Percentiles rank a stretch among this genome's conserved stretches.
Evolutionary conservation across 2,329 filamentous ascomycete species (phyloP).

Genomic region (Alternaria novae-zelandiae): DNA sequence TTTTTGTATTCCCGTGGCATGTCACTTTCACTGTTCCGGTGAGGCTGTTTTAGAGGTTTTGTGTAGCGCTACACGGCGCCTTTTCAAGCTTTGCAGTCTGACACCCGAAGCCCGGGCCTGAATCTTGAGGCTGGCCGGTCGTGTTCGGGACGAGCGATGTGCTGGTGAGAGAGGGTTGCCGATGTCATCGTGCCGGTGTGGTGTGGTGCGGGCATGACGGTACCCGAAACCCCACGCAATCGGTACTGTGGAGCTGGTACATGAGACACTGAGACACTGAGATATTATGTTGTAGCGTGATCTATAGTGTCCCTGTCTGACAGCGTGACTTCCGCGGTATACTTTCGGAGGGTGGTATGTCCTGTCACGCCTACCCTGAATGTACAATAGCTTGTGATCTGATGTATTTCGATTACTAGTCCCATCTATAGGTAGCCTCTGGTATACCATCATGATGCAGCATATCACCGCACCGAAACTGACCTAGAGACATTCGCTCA

Average conservation of each 20-base stretch:
- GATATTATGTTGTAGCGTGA: background rate
- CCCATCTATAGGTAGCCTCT: background rate
- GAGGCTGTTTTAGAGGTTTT: constrained; percentile 18
- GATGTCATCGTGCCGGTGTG: background rate
- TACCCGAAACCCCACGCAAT: background rate
- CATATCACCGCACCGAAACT: background rate
- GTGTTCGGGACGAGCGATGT: background rate
- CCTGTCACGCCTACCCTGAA: background rate
- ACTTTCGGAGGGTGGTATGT: background rate
- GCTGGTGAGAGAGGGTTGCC: background rate
- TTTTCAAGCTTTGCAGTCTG: background rate
- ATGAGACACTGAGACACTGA: background rate
- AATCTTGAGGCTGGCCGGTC: background rate
- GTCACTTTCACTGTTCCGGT: constrained; percentile 20
- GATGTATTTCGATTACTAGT: background rate
- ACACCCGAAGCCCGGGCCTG: background rate
- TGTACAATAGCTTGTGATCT: background rate
- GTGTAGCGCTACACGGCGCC: background rate
- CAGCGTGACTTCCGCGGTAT: background rate
- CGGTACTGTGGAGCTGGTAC: background rate
- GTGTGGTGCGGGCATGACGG: background rate
- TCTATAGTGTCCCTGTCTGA: background rate
- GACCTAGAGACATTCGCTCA: background rate
- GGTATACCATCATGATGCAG: background rate
- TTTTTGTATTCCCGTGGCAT: constrained; percentile 19